A percentile compares a stretch with the other conserved stretches of the same genome.
Conservation (phyloP, 176 grass and related monocot genomes). For the Eleusine coracana region DNA sequence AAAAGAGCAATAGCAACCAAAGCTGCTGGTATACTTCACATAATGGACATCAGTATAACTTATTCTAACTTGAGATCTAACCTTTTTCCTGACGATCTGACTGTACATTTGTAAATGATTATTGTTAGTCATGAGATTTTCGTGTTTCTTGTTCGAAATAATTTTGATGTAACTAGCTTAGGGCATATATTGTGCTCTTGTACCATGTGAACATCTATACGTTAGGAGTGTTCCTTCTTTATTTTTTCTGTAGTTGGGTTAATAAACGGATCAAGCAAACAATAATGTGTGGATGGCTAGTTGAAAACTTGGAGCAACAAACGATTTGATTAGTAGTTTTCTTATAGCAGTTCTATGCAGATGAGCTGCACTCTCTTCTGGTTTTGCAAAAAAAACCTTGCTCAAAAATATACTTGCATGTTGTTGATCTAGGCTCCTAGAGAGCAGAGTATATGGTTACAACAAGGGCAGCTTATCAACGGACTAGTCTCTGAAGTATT, state of each 20-base stretch:
- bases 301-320: background rate
- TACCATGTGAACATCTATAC: background rate
- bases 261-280: conserved; percentile 10
- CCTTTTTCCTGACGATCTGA: background rate
- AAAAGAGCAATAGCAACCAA: background rate
- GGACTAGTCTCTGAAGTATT: too few species aligned
- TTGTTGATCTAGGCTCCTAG: too few species aligned
- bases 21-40: conserved; percentile 1
- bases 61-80: conserved; percentile 9
- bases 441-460: too few species aligned
- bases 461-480: too few species aligned
- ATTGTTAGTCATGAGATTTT: background rate
- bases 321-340: background rate
- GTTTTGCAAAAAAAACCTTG: too few species aligned
- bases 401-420: too few species aligned
- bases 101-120: conserved; percentile 29
- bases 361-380: too few species aligned
- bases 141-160: conserved; percentile 9
- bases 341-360: background rate
- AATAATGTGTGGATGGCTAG: background rate
- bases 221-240: background rate
- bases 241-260: conserved; percentile 15
- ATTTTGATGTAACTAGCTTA: conserved; percentile 11
- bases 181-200: conserved; percentile 18
- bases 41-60: conserved; percentile 14